Base-by-base conservation (phyloP, 352 stramenopile species). In the Thalassiosira mediterranea region DNA sequence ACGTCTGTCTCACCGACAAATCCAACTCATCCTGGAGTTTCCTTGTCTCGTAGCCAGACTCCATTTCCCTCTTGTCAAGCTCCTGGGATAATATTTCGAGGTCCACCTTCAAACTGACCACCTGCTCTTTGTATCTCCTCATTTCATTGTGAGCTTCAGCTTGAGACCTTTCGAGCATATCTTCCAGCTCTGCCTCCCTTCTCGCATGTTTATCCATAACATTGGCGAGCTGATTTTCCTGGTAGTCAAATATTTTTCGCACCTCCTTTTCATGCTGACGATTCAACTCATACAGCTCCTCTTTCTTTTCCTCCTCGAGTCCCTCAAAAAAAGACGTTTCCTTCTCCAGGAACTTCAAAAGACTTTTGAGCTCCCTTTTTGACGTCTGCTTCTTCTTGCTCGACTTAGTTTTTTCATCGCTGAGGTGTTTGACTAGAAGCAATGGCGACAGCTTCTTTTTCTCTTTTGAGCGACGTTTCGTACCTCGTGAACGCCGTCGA, bases 221-320 rank as follows among this genome's bases (percentile, higher is more conserved):
- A 4, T 44, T 46, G 31, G 5, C 44, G 23, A 61, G 10, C 25
- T 61, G 23, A 23, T 42, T 61, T 21, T 61, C 52, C 26, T 44
- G 52, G 25, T 44, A 61, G 17, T 42, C 3, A 46, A 61, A 40
- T 4, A 61, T 21, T 4, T 61, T 61, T 46, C 34, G 3, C 3
- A 61, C 52, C 25, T 61, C 52, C 26, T 61, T 42, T 46, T 61
- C 52, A 15, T 61, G 52, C 15, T 46, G 23, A 15, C 52, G 52
- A 5, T 61, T 46, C 1, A 61, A 2, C 26, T 23, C 26, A 17
- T 46, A 23, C 26, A 61, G 26, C 25, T 61, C 52, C 34, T 42
- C 52, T 46, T 15, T 40, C 52, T 61, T 61, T 25, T 61, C 52
- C 52, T 61, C 52, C 52, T 61, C 52, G 52, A 61, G 15, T 15